phyloP scores from a whole-genome alignment of 805 yeast species.

The Monosporozyma solicola region DNA sequence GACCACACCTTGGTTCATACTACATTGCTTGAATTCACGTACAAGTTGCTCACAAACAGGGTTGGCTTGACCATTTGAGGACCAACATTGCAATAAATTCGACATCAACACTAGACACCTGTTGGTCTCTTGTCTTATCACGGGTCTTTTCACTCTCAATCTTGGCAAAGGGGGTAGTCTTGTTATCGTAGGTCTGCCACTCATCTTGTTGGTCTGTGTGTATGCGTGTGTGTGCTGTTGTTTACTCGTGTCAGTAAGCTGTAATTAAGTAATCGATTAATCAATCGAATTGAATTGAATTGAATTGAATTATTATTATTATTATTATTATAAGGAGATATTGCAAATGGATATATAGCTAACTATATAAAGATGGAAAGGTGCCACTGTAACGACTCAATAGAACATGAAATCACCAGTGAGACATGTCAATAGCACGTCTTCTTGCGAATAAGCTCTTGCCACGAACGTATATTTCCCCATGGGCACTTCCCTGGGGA shows the following conservation, averaged over 20 bases:
- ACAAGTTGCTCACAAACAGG: slow-evolving; percentile 57
- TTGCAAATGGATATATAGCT: not conserved
- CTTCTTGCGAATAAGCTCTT: slow-evolving; percentile 81
- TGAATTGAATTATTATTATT: not conserved
- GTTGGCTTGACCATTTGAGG: slow-evolving; percentile 83
- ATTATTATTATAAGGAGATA: not conserved
- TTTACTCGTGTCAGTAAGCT: not conserved
- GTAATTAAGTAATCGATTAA: not conserved
- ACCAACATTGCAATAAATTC: slow-evolving; percentile 88
- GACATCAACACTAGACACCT: slow-evolving; percentile 79
- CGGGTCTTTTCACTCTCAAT: slow-evolving; percentile 59
- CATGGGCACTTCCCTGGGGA: slow-evolving; percentile 91
- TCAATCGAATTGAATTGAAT: not conserved
- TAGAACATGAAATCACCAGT: slow-evolving; percentile 52
- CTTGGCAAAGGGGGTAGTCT: slow-evolving; percentile 66
- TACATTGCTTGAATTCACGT: slow-evolving; percentile 63
- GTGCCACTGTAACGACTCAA: not conserved
- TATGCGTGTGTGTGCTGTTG: not conserved
- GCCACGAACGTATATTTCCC: slow-evolving; percentile 84
- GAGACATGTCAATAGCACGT: slow-evolving; percentile 74
- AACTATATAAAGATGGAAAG: too few relatives aligned
- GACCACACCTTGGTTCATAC: slow-evolving; percentile 26
- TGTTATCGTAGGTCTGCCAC: slow-evolving; percentile 25
- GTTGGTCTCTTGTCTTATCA: slow-evolving; percentile 48
- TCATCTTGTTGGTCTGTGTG: not conserved